Conservation (phyloP, 1,139 yeast species). For the Magnusiomyces starmeri region DNA sequence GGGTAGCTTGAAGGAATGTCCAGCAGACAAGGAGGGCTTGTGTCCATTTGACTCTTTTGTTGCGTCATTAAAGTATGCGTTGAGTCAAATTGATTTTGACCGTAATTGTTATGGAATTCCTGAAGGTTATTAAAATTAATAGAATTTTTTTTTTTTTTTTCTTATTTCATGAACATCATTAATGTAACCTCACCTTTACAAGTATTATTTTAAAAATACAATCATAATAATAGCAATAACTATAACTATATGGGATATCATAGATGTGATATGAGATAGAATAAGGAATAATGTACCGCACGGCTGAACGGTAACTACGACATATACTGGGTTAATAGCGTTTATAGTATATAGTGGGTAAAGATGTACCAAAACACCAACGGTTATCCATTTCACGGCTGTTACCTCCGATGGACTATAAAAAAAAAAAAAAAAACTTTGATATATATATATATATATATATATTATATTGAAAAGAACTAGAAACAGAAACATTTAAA, state of each 20-base stretch:
- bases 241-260: neutral
- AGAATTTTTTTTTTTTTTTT: neutral
- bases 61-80: slow-evolving; percentile 30
- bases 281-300: neutral
- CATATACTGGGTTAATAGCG: too few relatives aligned
- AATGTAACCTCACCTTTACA: neutral
- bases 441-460: neutral
- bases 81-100: slow-evolving; percentile 32
- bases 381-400: too few relatives aligned
- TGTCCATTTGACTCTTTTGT: slow-evolving; percentile 34
- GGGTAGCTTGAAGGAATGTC: slow-evolving; percentile 33
- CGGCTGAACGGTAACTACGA: neutral
- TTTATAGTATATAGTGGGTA: too few relatives aligned
- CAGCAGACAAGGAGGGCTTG: slow-evolving; percentile 31
- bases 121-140: slow-evolving; percentile 1
- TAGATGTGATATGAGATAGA: neutral
- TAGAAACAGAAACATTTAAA: neutral
- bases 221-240: neutral
- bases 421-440: neutral
- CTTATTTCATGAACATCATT: neutral
- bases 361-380: too few relatives aligned
- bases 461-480: neutral
- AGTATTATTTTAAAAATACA: neutral
- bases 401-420: too few relatives aligned
- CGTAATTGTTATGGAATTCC: slow-evolving; percentile 31